Evolutionary conservation across 2,329 filamentous ascomycete genomes (phyloP), one percentile per base, ranked within the genome.

Genomic region (Ophiostoma ulmi): DNA sequence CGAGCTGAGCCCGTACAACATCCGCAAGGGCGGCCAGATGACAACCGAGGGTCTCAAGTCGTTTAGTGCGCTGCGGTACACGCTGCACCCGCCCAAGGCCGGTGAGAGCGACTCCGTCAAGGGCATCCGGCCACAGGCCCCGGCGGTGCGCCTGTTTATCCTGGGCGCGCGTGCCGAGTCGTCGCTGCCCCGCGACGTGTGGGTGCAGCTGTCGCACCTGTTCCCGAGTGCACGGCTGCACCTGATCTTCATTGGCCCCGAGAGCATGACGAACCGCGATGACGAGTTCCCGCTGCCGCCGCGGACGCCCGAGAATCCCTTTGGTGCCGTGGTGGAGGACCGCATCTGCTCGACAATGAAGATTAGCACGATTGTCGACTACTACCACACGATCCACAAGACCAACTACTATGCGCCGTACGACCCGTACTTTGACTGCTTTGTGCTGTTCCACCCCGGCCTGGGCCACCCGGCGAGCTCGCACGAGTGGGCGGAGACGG

Each of bases 351-450:
- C 91, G 70, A 90, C 91, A 75, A 89, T 98, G 88, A 99, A 99
- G 83, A 97, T 99, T 77, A 95, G 91, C 79, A 99, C 96, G 0
- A 97, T 94, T 77, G 94, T 98, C 69, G 95, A 99, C 76, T 97
- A 99, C 82, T 99, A 96, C 83, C 94, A 99, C 80, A 98, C 92
- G 2, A 87, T 99, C 75, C 94, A 99, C 82, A 88, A 93, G 78
- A 91, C 94, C 0, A 91, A 93, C 67, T 87, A 94, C 78, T 99
- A 98, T 82, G 88, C 91, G 71, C 95, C 96, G 0, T 97, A 96
- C 78, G 95, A 99, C 78, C 95, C 95, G 0, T 99, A 99, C 82
- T 97, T 99, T 79, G 95, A 99, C 83, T 95, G 92, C 80, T 97
- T 99, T 78, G 89, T 99, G 77, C 86, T 97, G 69, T 99, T 98